Evolutionary conservation across 176 grass and related monocot genomes (phyloP).

Genomic region (Oryza officinalis): DNA sequence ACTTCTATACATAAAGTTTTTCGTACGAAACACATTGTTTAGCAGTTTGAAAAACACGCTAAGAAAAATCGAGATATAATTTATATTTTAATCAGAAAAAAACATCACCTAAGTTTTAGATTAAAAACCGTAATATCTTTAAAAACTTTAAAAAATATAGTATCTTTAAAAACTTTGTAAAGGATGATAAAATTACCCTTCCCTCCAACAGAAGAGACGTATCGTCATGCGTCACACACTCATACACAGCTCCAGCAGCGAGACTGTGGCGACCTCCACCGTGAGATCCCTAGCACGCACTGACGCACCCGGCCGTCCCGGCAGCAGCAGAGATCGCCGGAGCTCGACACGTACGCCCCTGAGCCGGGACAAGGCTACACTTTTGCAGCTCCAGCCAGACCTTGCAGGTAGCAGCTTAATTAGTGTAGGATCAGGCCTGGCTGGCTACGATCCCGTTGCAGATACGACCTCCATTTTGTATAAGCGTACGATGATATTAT

Average conservation of each 20-base stretch:
- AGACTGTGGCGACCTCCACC: background rate
- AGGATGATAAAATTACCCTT: no score
- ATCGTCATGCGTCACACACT: background rate
- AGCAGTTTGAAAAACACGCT: no score
- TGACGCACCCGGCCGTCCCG: background rate
- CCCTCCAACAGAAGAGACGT: no score
- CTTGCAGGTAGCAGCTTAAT: no score
- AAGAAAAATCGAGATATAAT: no score
- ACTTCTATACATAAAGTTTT: no score
- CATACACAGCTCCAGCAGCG: background rate
- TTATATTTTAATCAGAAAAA: no score
- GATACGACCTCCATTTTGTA: constrained; percentile 7
- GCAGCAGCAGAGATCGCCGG: background rate
- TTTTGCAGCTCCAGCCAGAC: background rate
- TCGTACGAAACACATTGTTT: no score
- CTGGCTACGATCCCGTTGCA: constrained; percentile 11
- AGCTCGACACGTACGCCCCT: background rate
- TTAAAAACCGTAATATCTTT: no score
- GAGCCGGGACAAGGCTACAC: background rate
- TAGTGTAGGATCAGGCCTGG: background rate
- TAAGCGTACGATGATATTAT: background rate
- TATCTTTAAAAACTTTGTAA: no score
- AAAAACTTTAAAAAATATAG: no score
- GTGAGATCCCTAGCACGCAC: background rate
- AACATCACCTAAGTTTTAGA: no score